Conservation (phyloP, 345 rosid genomes). For the Dovyalis caffra region DNA sequence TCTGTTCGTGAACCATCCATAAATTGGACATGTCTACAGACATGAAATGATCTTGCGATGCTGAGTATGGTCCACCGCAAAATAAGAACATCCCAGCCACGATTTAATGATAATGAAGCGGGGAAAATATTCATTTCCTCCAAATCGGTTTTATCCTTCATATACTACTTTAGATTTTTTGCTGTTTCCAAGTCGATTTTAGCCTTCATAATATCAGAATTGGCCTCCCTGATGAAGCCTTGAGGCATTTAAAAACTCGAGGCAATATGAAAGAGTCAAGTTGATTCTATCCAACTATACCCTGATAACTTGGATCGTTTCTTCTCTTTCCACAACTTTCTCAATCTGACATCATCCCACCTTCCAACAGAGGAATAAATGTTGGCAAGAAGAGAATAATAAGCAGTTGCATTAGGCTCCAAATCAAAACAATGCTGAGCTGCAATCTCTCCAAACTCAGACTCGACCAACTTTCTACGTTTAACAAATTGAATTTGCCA, state of each 20-base stretch:
- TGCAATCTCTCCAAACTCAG: constrained; percentile 50
- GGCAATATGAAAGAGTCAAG: constrained; percentile 13
- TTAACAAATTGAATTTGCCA: not conserved
- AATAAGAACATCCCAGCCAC: not conserved
- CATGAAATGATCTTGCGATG: not conserved
- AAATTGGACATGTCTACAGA: not conserved
- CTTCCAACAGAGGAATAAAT: constrained; percentile 51
- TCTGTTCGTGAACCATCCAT: not conserved
- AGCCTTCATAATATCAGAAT: not conserved
- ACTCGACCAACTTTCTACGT: too few relatives aligned
- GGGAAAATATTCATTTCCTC: not conserved
- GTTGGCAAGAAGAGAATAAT: constrained; percentile 45
- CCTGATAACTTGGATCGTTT: constrained; percentile 40
- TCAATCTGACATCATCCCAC: constrained; percentile 42
- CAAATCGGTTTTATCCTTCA: not conserved
- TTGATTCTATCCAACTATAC: constrained; percentile 43
- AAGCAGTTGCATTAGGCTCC: constrained; percentile 39
- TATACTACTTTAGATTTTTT: not conserved
- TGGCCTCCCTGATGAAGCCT: not conserved
- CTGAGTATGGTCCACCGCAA: not conserved
- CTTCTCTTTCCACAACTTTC: constrained; percentile 34
- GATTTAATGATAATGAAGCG: not conserved
- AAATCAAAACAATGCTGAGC: constrained; percentile 49
- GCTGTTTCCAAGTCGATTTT: too few relatives aligned
- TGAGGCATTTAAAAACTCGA: not conserved